Evolutionary conservation across 1,139 yeast species (phyloP), one percentile per base, ranked within the genome.

Genomic region (Kodamaea plutei): DNA sequence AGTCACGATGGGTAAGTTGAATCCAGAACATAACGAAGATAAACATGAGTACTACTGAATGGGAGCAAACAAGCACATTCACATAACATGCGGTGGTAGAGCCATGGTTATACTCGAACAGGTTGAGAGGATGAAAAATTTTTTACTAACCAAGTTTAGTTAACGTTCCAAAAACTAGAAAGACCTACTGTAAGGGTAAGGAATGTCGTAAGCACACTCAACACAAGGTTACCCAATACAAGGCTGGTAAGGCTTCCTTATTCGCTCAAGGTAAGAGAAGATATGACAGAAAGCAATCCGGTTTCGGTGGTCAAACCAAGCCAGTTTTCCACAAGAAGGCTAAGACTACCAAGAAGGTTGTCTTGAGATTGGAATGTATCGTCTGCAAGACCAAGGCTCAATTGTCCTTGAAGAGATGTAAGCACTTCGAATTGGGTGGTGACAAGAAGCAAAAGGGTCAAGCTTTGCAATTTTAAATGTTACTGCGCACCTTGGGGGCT

Each of bases 291-390:
- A 91, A 91, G 78, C 98, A 91, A 79, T 71, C 85, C 64, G 99
- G 99, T 87, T 91, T 80, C 76, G 99, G 99, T 85, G 99, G 99
- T 85, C 99, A 91, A 79, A 91, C 98, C 76, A 91, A 88, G 81
- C 98, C 84, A 69, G 85, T 93, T 76, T 91, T 91, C 96, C 97
- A 88, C 87, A 91, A 91, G 84, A 93, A 91, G 75, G 99, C 99
- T 60, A 91, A 91, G 89, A 91, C 98, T 58, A 91, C 99, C 81
- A 91, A 91, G 88, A 91, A 91, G 84, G 96, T 91, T 69, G 98
- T 91, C 53, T 83, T 91, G 69, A 91, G 96, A 79, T 84, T 91
- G 69, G 99, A 91, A 79, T 91, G 98, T 84, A 88, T 88, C 60
- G 78, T 70, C 61, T 91, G 99, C 79, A 93, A 91, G 88, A 84